Evolutionary conservation across 2,329 filamentous ascomycete genomes (phyloP), one percentile per base, ranked within the genome.

Genomic region (Pseudogymnoascus sp.): DNA sequence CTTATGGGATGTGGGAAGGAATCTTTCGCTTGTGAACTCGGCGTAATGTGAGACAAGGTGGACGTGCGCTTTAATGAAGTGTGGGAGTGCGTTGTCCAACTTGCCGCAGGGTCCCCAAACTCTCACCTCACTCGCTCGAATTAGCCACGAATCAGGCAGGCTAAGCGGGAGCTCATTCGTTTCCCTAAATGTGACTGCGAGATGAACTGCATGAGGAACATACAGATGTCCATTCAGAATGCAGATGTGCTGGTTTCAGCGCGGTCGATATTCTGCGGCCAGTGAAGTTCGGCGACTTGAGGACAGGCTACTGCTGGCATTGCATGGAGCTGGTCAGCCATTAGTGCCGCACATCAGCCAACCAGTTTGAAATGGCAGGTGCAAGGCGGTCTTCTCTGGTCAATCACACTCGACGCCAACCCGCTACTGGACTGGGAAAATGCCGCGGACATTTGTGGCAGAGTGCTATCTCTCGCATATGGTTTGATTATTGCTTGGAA

Each of bases 11-110:
- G 59, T 42, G 59, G 23, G 59, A 60, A 60, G 8, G 9, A 12
- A 56, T 16, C 7, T 34, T 56, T 56, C 49, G 49, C 25, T 56
- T 34, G 49, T 56, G 49, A 56, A 31, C 28, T 34, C 25, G n/a
- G 49, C 49, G 49, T 25, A 34, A 56, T 56, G 49, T 56, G 49
- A 56, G 28, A 56, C 49, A 56, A 34, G 49, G 11, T 56, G 49
- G 49, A 56, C 49, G 49, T 56, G 49, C 49, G n/a, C 18, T 56
- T 53, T 56, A 56, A 56, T 56, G 25, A 56, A 56, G 49, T 56
- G 49, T 56, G 49, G 49, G 25, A 56, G 18, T 56, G 49, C 49
- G 49, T 56, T 56, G 49, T 56, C 49, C 49, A 56, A 56, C 25
- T 56, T 56, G 28, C 49, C 8, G 49, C 49, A 56, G 49, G 49